A percentile compares a stretch with the other conserved stretches of the same genome.
Evolutionary conservation across 306 rosid genomes (phyloP).

Genomic region (Trifolium pratense): DNA sequence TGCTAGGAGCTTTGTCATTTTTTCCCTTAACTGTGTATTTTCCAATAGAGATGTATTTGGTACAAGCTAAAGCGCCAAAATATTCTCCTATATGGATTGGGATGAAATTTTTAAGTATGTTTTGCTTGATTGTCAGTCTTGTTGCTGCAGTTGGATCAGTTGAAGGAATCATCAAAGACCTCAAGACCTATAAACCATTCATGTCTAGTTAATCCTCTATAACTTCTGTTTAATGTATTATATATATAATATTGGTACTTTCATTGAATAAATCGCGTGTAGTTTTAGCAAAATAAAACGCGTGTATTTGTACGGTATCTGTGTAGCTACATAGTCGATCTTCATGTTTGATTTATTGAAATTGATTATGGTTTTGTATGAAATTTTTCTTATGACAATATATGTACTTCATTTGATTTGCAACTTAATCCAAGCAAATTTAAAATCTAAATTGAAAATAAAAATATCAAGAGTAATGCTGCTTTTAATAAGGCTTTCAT

Average conservation of each 20-base stretch:
- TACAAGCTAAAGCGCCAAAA: constrained; percentile 48
- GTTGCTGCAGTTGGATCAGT: constrained; percentile 28
- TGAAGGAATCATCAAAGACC: constrained; percentile 4
- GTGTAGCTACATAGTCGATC: too few species aligned
- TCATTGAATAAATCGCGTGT: too few species aligned
- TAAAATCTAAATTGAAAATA: too few species aligned
- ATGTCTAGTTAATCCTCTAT: neutral
- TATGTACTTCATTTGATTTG: constrained; percentile 17
- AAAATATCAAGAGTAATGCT: constrained; percentile 2
- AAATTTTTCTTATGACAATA: too few species aligned
- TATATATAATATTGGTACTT: neutral
- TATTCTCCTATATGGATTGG: constrained; percentile 37
- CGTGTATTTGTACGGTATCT: too few species aligned
- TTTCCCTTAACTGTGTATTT: constrained; percentile 69
- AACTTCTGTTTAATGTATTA: neutral
- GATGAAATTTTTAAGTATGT: neutral
- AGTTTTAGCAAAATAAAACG: too few species aligned
- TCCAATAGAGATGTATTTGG: constrained; percentile 62
- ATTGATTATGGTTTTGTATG: too few species aligned
- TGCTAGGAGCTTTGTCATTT: constrained; percentile 59
- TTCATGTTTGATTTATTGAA: too few species aligned
- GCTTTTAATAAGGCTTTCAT: constrained; percentile 34
- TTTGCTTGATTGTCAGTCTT: constrained; percentile 3
- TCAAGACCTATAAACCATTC: neutral
- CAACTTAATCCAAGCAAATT: neutral